Evolutionary conservation across 2,329 filamentous ascomycete genomes (phyloP).

Genomic region (Pseudogymnoascus sp.): DNA sequence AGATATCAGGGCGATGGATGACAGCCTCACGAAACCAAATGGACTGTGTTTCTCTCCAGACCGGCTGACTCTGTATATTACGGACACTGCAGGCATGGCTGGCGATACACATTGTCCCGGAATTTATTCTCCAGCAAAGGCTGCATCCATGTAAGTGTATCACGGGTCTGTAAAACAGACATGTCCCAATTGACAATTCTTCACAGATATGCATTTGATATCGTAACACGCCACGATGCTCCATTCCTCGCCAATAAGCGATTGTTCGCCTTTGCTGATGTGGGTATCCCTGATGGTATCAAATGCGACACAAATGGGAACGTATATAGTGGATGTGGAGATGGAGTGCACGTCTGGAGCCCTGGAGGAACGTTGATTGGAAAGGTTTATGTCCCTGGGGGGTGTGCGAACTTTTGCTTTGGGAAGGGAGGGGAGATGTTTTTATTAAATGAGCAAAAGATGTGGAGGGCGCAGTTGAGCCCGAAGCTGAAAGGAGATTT

Average conservation of each 20-base stretch:
- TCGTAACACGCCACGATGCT: conserved; percentile 12
- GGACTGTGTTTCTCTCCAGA: conserved; percentile 51
- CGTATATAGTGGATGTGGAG: conserved; percentile 47
- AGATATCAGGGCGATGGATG: conserved; percentile 47
- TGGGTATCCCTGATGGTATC: conserved; percentile 53
- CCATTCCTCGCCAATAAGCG: conserved; percentile 21
- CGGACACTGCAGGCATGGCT: conserved; percentile 44
- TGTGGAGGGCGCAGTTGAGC: conserved; percentile 21
- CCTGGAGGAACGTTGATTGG: conserved; percentile 42
- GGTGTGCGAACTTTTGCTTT: conserved; percentile 26
- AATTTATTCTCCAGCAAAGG: conserved; percentile 12
- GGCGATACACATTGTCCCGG: conserved; percentile 13
- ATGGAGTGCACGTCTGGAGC: conserved; percentile 49
- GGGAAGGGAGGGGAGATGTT: conserved; percentile 24
- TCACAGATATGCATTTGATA: conserved; percentile 21
- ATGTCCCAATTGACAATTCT: neutral
- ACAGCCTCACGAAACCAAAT: conserved; percentile 49
- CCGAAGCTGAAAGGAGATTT: conserved; percentile 16
- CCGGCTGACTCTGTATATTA: conserved; percentile 45
- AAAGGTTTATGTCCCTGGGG: conserved; percentile 34
- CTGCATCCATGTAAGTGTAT: conserved; percentile 13
- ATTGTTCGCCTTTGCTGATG: conserved; percentile 48
- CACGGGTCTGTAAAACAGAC: neutral
- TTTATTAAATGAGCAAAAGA: conserved; percentile 21
- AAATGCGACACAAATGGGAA: conserved; percentile 47